phyloP scores from a whole-genome alignment of 2,329 filamentous ascomycete genomes.

The Colletotrichum sp. region DNA sequence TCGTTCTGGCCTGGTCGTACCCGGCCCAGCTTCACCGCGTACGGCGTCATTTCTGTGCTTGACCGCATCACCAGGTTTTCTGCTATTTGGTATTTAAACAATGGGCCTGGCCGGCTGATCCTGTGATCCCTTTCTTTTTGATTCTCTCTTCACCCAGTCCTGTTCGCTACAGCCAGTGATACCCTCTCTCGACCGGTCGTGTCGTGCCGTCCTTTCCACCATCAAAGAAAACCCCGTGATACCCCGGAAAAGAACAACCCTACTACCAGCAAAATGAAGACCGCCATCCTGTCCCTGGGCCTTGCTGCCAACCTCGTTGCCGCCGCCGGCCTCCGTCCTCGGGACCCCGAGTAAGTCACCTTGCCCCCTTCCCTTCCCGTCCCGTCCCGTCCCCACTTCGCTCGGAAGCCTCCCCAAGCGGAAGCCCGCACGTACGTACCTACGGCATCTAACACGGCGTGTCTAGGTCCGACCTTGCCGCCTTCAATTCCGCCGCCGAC shows the following conservation, averaged over 20 bases:
- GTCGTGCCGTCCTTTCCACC: neutral
- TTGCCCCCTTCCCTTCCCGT: neutral
- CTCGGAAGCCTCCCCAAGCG: neutral
- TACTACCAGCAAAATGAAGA: neutral
- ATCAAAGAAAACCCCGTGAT: neutral
- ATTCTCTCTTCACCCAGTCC: neutral
- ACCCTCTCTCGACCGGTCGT: neutral
- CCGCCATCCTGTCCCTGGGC: slow-evolving; percentile 2
- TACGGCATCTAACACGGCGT: neutral
- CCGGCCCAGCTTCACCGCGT: slow-evolving; percentile 9
- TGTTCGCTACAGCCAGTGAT: slow-evolving; percentile 6
- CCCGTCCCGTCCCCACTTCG: neutral
- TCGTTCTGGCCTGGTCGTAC: slow-evolving; percentile 14
- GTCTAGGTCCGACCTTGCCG: slow-evolving; percentile 4
- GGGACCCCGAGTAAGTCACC: slow-evolving; percentile 4
- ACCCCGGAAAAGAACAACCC: neutral
- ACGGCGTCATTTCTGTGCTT: slow-evolving; percentile 17
- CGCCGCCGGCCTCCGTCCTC: slow-evolving; percentile 2
- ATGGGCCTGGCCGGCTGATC: neutral
- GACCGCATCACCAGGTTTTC: slow-evolving; percentile 4
- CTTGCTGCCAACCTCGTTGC: slow-evolving; percentile 6
- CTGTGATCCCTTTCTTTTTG: neutral
- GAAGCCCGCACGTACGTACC: neutral
- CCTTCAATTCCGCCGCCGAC: slow-evolving; percentile 30
- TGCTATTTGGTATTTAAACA: slow-evolving; percentile 3